Conservation (phyloP, 1,139 yeast genomes). For the Hanseniaspora gamundiae region DNA sequence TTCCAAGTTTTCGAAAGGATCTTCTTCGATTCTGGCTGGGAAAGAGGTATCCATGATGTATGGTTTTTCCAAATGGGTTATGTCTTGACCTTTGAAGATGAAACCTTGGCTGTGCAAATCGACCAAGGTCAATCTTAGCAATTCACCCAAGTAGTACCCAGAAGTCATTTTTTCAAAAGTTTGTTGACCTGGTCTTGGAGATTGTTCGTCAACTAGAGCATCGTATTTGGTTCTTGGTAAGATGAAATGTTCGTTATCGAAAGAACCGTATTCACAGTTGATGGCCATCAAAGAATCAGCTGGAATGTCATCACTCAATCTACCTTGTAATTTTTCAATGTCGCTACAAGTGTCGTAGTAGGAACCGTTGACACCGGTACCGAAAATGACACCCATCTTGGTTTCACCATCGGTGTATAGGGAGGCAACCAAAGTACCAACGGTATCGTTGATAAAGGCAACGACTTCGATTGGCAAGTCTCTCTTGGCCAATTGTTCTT, state of each 20-base stretch:
- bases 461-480: conserved; percentile 74
- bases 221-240: conserved; percentile 91
- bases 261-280: conserved; percentile 97
- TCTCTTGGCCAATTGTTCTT: conserved; percentile 51
- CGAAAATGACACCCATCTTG: conserved; percentile 91
- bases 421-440: conserved; percentile 95
- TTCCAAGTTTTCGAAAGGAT: conserved; percentile 74
- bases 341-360: conserved; percentile 68
- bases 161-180: conserved; percentile 95
- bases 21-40: conserved; percentile 80
- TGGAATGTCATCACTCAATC: conserved; percentile 48
- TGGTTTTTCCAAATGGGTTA: conserved; percentile 42
- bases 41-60: conserved; percentile 81
- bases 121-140: conserved; percentile 65
- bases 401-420: conserved; percentile 82
- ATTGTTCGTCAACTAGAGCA: conserved; percentile 61
- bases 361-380: conserved; percentile 98
- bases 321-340: conserved; percentile 77
- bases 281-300: conserved; percentile 76
- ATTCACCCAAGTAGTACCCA: conserved; percentile 92
- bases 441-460: conserved; percentile 91
- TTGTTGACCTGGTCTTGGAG: conserved; percentile 97
- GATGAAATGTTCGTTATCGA: conserved; percentile 75
- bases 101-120: conserved; percentile 57
- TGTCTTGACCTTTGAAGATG: conserved; percentile 59